Evolutionary conservation across 371 early-diverging fungal species (phyloP), one percentile per base, ranked within the genome.

Genomic region (Lichtheimia ornata): DNA sequence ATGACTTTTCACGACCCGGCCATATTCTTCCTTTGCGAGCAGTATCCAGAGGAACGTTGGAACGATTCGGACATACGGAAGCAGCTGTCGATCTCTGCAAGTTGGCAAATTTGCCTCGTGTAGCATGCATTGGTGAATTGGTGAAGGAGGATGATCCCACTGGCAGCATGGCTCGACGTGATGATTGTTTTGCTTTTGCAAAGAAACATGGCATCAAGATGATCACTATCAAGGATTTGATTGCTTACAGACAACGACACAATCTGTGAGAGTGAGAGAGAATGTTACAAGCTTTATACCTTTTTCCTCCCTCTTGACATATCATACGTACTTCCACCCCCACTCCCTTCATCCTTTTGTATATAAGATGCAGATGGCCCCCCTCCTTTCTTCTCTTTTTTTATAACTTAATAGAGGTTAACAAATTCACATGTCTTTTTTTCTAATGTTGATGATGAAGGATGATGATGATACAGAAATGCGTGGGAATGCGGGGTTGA

Each of bases 21-120:
- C 98, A 98, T 71, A 89, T 97, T 41, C 82, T 98, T 27, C 98
- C 98, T 17, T 81, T 98, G 59, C 88, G 94, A 22, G 86, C 91
- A 28, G 84, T 85, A 20, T 81, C 82, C 35, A 90, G 89, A 41
- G 97, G 97, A 1, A 88, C 92, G 2, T 69, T 96, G 45, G 76
- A 81, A 52, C 89, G 97, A 11, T 84, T 88, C 11, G 97, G 98
- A 0, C 98, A 98, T 64, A 98, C 97, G 13, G 98, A 98, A 67
- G 96, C 97, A 6, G 86, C 87, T 4, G 85, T 96, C 52, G 98
- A 98, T 71, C 78, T 97, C 50, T 92, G 94, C 68, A 83, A 86
- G 61, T 76, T 98, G 54, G 89, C 97, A 0, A 92, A 92, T 0
- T 64, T 91, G 50, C 77, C 79, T 40, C 92, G 91, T 14, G 95